Conservation (phyloP, 1,139 yeast genomes). For the Kodamaea plutei region DNA sequence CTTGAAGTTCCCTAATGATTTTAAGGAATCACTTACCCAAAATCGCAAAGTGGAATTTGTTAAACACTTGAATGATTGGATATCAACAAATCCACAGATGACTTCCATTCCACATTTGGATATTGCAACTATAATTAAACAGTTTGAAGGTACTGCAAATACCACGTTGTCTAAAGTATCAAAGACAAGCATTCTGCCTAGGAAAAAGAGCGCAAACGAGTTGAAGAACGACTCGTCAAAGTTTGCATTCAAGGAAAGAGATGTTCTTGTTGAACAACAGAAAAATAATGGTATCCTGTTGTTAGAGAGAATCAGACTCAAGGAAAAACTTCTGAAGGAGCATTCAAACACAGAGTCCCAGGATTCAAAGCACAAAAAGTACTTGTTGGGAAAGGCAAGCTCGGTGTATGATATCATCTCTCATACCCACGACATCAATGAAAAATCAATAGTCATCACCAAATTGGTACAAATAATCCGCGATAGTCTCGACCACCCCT, state of each 20-base stretch:
- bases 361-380: conserved; percentile 32
- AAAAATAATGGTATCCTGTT: conserved; percentile 33
- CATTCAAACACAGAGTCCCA: conserved; percentile 17
- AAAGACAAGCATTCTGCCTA: conserved; percentile 17
- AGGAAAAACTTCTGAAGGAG: conserved; percentile 12
- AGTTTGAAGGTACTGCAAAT: conserved; percentile 1
- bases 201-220: conserved; percentile 10
- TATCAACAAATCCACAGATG: conserved; percentile 7
- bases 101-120: conserved; percentile 1
- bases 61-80: conserved; percentile 10
- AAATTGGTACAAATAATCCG: conserved; percentile 27
- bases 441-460: conserved; percentile 6
- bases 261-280: conserved; percentile 18
- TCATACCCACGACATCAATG: conserved; percentile 22
- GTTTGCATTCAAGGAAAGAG: conserved; percentile 26
- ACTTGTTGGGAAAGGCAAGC: conserved; percentile 38
- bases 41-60: conserved; percentile 9
- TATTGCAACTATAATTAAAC: conserved; percentile 6
- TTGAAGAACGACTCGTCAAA: conserved; percentile 30
- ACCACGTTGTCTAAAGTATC: conserved; percentile 13
- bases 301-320: conserved; percentile 30
- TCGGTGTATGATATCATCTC: conserved; percentile 35
- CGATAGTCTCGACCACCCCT: conserved; percentile 35
- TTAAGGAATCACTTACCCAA: conserved; percentile 6
- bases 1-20: conserved; percentile 10